These are phyloP conservation scores for Penstemon barbatus DNA, from an alignment of 257 asterid genomes.

Conservation along the genomic window DNA sequence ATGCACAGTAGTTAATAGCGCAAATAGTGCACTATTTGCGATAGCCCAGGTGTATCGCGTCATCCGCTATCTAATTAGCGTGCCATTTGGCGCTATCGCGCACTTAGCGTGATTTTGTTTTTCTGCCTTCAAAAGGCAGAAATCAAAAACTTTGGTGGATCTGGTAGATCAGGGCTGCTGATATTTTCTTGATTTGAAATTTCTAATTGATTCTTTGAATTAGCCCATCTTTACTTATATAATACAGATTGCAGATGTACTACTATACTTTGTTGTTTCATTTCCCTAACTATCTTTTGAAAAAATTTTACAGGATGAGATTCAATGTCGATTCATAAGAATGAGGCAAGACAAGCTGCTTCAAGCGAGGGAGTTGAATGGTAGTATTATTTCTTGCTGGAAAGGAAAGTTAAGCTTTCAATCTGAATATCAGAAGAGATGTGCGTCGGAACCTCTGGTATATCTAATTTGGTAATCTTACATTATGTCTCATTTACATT, in stretches of 20 bases:
- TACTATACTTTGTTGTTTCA: constrained; percentile 15
- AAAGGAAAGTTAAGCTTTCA: constrained; percentile 64
- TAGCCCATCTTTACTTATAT: neutral
- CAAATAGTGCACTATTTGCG: no score
- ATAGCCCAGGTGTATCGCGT: no score
- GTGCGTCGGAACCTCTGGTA: constrained; percentile 70
- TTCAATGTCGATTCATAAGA: constrained; percentile 26
- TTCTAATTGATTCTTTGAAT: neutral
- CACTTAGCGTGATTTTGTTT: no score
- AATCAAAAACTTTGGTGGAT: no score
- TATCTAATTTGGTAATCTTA: constrained; percentile 3
- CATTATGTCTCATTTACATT: constrained; percentile 2
- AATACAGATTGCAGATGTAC: constrained; percentile 1
- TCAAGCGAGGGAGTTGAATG: constrained; percentile 68
- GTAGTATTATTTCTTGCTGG: constrained; percentile 47
- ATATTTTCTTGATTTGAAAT: constrained; percentile 1
- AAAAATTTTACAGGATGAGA: constrained; percentile 38
- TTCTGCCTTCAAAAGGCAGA: no score
- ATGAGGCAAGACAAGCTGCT: constrained; percentile 51
- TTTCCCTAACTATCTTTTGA: constrained; percentile 1
- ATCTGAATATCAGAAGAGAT: constrained; percentile 56
- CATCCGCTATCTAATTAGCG: no score
- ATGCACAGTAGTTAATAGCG: no score
- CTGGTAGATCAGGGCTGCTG: neutral
- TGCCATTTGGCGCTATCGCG: no score